phyloP scores from a whole-genome alignment of 495 filamentous ascomycete species.

The Neurospora sp. region DNA sequence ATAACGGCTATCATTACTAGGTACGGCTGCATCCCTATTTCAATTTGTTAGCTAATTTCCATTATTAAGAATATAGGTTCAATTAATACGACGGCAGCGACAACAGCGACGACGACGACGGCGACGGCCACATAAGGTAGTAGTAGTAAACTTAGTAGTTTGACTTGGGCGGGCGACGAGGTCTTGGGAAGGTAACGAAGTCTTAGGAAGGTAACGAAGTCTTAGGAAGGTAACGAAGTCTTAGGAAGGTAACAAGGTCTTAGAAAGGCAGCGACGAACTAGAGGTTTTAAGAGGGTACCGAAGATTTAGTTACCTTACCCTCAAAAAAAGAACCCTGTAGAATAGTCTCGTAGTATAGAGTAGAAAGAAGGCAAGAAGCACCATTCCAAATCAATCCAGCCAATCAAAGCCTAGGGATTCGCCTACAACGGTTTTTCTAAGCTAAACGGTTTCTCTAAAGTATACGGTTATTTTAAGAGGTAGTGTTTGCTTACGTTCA shows the following conservation, averaged over 20 bases:
- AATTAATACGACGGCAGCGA: not conserved
- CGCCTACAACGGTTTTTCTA: too few species aligned
- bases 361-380: too few species aligned
- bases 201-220: not conserved
- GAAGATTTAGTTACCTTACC: too few species aligned
- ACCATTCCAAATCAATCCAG: not conserved
- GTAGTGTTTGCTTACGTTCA: too few species aligned
- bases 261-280: not conserved
- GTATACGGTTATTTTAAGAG: too few species aligned
- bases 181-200: not conserved
- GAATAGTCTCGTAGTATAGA: too few species aligned
- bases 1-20: not conserved
- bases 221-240: not conserved
- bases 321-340: too few species aligned
- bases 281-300: not conserved
- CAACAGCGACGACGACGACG: not conserved
- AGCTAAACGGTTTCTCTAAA: too few species aligned
- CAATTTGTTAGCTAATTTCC: not conserved
- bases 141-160: too few species aligned
- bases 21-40: not conserved
- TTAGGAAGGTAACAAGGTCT: not conserved
- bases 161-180: too few species aligned
- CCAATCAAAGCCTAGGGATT: not conserved
- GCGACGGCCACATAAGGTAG: not conserved
- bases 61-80: not conserved